Evolutionary conservation across 1,284 basidiomycete genomes (phyloP).

Genomic region (Ceratobasidium sp.): DNA sequence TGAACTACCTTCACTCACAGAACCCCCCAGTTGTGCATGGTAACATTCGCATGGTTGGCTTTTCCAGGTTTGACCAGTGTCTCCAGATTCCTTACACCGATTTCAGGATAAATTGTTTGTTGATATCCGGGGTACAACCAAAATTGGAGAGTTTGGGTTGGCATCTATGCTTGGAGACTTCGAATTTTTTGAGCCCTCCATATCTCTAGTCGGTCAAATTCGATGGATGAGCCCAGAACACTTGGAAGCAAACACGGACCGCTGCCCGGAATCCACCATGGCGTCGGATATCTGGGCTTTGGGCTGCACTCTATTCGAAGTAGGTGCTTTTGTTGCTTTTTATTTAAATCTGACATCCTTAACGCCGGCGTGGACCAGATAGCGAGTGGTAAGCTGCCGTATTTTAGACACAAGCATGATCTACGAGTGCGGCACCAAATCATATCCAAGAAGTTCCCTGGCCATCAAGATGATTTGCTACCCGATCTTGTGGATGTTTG

Average conservation of each 20-base stretch:
- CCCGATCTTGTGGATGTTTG: too few relatives aligned
- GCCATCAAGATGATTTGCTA: not conserved
- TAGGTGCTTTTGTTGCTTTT: not conserved
- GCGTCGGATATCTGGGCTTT: slow-evolving; percentile 33
- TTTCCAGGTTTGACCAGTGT: not conserved
- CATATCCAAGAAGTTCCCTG: not conserved
- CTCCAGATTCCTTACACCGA: not conserved
- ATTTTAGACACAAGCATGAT: not conserved
- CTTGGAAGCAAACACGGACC: not conserved
- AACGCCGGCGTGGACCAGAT: not conserved
- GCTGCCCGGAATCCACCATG: not conserved
- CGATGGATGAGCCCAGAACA: slow-evolving; percentile 34
- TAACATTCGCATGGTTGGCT: not conserved
- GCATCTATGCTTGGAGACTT: slow-evolving; percentile 8
- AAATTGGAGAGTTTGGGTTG: slow-evolving; percentile 32
- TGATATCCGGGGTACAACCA: not conserved
- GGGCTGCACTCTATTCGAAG: slow-evolving; percentile 25
- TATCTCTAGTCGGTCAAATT: not conserved
- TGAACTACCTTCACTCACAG: slow-evolving; percentile 6
- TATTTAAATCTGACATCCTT: not conserved
- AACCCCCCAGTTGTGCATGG: slow-evolving; percentile 19
- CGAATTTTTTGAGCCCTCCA: not conserved
- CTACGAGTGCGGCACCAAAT: not conserved
- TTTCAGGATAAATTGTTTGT: slow-evolving; percentile 20
- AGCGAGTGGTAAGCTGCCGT: not conserved